Base-by-base conservation (phyloP, 2,329 filamentous ascomycete genomes). In the Paecilomyces fulvus region DNA sequence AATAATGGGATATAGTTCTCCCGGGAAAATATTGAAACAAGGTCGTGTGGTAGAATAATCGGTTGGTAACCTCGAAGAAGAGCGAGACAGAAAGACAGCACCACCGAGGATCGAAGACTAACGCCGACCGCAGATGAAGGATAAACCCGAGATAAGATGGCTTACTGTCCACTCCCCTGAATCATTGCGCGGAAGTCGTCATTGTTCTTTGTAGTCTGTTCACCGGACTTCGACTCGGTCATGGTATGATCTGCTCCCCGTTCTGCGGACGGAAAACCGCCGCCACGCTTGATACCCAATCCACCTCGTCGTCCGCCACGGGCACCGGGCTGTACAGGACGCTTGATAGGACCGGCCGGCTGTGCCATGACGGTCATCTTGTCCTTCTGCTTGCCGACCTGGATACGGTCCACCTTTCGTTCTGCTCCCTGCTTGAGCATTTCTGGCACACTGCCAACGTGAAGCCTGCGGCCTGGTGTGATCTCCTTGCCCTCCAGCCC, bases 161-260 rank as follows among this genome's bases (percentile, higher is more conserved):
- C 57, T 28, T 64, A 64, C 61, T 58, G 58, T 52, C 61, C 67
- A 62, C 61, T 73, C 58, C 73, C 74, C 60, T 78, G 69, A 51
- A 83, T 73, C 77, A 83, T 77, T 30, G 75, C 75, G 55, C 80
- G 77, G 67, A 84, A 84, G 64, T 83, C 81, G 53, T 76, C 76
- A 64, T 84, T 84, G 63, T 78, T 83, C 71, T 82, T 84, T 61
- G 68, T 68, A 56, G 65, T 59, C 64, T 65, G 65, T 53, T 63
- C 65, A 57, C 65, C 62, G 48, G 37, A 20, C 20, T 43, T 43
- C 37, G 37, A 20, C 37, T 43, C 37, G 37, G 37, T 17, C 37
- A n/a, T 12, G 33, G 33, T n/a, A 12, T 43, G 37, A 43, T 63
- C 64, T 23, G 53, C 51, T 28, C 65, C 51, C 48, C 30, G 57